Evolutionary conservation across 495 filamentous ascomycete species (phyloP).

Genomic region (Tuber microsphaerosporum): DNA sequence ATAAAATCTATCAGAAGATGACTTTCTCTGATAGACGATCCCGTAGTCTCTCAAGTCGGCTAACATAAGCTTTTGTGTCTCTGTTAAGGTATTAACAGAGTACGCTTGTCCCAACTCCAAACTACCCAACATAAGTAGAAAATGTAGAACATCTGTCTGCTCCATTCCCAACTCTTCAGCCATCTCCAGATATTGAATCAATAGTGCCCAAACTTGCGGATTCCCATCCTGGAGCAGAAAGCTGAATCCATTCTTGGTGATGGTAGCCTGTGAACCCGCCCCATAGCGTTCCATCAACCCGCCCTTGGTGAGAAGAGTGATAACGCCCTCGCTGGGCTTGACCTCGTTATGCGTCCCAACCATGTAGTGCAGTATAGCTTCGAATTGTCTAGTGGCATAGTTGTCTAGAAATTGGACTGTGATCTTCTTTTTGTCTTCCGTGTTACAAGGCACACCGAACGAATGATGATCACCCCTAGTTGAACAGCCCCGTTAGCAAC

Average conservation of each 20-base stretch:
- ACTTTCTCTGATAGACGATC: conserved; percentile 63
- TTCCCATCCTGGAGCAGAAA: conserved; percentile 93
- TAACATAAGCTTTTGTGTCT: conserved; percentile 77
- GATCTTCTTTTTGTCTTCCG: conserved; percentile 53
- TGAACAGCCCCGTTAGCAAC: neutral
- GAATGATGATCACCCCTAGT: conserved; percentile 63
- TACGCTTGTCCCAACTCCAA: conserved; percentile 87
- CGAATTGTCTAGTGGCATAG: conserved; percentile 85
- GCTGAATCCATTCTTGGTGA: conserved; percentile 86
- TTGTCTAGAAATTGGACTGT: conserved; percentile 67
- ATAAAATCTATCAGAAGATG: conserved; percentile 63
- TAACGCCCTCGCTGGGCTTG: conserved; percentile 69
- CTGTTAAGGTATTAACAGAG: conserved; percentile 67
- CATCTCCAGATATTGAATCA: conserved; percentile 86
- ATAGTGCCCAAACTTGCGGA: conserved; percentile 89
- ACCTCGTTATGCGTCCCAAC: conserved; percentile 58
- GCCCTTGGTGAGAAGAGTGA: conserved; percentile 67
- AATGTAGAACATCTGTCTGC: conserved; percentile 84
- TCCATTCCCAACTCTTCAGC: conserved; percentile 73
- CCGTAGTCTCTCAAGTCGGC: conserved; percentile 81
- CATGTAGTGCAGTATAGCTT: conserved; percentile 90
- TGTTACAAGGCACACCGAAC: conserved; percentile 73
- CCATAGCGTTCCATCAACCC: conserved; percentile 62
- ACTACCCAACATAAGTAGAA: conserved; percentile 90
- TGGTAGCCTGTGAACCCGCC: conserved; percentile 53